Evolutionary conservation across 805 yeast species (phyloP).

Genomic region (Hanseniaspora mollemarum): DNA sequence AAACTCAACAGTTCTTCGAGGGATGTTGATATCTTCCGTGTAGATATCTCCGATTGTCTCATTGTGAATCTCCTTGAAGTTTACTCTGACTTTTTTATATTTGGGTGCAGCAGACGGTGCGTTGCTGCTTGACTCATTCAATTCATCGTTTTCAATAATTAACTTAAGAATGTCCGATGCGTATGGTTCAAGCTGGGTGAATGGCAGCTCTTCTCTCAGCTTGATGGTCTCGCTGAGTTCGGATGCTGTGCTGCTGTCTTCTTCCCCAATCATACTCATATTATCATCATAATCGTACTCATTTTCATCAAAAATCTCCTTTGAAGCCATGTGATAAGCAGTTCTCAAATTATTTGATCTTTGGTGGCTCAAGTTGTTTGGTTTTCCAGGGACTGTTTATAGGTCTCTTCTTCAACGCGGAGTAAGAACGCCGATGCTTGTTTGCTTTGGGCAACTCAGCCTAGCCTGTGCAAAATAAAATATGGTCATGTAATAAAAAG

Average conservation of each 20-base stretch:
- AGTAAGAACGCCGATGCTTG: no score
- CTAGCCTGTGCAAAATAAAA: no score
- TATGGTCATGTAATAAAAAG: no score
- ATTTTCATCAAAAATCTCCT: neutral
- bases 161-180: neutral
- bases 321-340: neutral
- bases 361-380: no score
- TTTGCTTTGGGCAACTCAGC: no score
- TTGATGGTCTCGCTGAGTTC: slow-evolving; percentile 12
- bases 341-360: no score
- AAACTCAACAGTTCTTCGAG: neutral
- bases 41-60: slow-evolving; percentile 12
- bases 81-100: neutral
- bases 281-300: neutral
- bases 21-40: neutral
- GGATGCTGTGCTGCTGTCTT: neutral
- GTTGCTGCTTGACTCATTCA: no score
- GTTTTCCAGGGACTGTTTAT: no score
- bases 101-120: no score
- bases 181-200: slow-evolving; percentile 6
- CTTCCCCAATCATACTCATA: neutral
- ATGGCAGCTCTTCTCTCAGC: slow-evolving; percentile 11
- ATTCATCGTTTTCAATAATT: neutral
- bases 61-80: slow-evolving; percentile 6
- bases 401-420: no score